Percentiles rank a stretch among this genome's conserved stretches.
These are phyloP conservation scores for Cordyceps militaris DNA, from an alignment of 2,329 filamentous ascomycete genomes.

Conservation along the genomic window DNA sequence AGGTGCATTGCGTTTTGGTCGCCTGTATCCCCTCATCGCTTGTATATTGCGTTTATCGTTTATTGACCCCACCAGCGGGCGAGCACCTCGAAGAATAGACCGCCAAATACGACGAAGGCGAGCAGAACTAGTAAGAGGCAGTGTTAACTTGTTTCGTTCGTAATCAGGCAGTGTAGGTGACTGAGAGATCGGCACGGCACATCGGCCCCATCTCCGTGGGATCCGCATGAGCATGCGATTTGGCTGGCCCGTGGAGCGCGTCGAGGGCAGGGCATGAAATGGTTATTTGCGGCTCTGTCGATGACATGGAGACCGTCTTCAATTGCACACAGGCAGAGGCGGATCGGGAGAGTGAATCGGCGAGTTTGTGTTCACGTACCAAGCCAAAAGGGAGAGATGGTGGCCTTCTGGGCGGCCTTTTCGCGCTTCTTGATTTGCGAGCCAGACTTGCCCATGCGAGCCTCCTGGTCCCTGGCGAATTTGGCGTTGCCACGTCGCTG, in stretches of 20 bases:
- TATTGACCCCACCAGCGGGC: slow-evolving; percentile 38
- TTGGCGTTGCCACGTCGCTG: slow-evolving; percentile 75
- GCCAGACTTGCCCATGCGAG: slow-evolving; percentile 68
- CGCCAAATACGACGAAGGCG: slow-evolving; percentile 55
- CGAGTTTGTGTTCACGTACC: slow-evolving; percentile 37
- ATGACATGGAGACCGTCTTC: background rate
- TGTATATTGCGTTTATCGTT: background rate
- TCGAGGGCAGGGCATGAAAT: background rate
- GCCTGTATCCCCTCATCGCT: background rate
- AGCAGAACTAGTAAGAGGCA: slow-evolving; percentile 38
- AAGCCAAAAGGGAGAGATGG: slow-evolving; percentile 58
- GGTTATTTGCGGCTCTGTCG: background rate
- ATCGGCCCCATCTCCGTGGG: no score
- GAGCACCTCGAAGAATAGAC: slow-evolving; percentile 50
- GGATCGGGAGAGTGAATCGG: background rate
- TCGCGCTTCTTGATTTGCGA: slow-evolving; percentile 53
- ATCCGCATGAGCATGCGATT: no score
- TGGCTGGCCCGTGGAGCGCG: background rate
- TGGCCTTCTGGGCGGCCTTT: slow-evolving; percentile 48
- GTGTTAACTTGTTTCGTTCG: background rate
- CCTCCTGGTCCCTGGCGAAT: slow-evolving; percentile 66
- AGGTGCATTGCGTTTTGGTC: background rate
- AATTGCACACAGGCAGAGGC: background rate
- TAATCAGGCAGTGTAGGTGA: background rate
- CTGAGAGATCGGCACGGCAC: no score